phyloP scores from a whole-genome alignment of 202 grass and related monocot species.

The Hordeum pubiflorum region DNA sequence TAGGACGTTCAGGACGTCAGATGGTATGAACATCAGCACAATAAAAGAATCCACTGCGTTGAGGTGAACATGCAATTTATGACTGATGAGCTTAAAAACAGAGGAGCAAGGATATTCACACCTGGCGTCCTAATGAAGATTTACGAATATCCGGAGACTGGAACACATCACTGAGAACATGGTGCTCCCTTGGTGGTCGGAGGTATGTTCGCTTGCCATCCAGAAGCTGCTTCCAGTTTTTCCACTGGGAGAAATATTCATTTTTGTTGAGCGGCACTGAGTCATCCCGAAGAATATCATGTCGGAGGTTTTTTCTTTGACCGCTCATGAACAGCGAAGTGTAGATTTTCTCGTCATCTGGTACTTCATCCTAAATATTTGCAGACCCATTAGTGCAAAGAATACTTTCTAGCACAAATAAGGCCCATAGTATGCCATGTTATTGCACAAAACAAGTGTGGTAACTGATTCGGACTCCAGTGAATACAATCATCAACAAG shows the following conservation, averaged over 20 bases:
- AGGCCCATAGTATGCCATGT: not conserved
- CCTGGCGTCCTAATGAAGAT: not conserved
- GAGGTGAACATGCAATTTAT: not conserved
- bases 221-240: not conserved
- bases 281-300: not conserved
- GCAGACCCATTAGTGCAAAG: not conserved
- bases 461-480: not conserved
- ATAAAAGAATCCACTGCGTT: not conserved
- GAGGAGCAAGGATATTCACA: not conserved
- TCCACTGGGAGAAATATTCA: not conserved
- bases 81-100: not conserved
- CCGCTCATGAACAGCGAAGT: not conserved
- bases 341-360: not conserved
- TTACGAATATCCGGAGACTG: not conserved
- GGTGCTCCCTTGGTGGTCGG: not conserved
- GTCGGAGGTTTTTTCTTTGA: not conserved
- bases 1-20: not conserved
- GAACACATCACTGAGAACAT: not conserved
- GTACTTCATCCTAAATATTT: not conserved
- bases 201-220: conserved; percentile 15
- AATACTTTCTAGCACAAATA: not conserved
- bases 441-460: not conserved
- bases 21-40: not conserved
- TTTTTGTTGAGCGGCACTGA: not conserved
- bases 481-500: not conserved